Conservation (phyloP, 495 filamentous ascomycete species). For the Podospora didyma region DNA sequence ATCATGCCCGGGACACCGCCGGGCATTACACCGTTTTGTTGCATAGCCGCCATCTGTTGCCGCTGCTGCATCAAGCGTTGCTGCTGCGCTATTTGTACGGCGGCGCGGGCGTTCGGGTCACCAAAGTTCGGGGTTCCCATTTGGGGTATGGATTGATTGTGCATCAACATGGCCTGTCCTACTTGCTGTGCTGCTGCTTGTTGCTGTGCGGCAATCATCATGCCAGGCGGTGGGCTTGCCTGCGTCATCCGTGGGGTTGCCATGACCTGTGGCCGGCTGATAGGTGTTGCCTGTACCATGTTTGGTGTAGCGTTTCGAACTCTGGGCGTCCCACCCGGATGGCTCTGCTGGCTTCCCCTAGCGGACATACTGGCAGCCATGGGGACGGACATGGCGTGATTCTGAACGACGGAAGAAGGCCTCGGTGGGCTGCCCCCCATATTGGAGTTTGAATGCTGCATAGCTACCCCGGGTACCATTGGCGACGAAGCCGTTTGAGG, state of each 20-base stretch:
- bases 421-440: conserved; percentile 74
- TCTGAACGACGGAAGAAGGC: conserved; percentile 72
- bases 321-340: conserved; percentile 73
- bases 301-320: conserved; percentile 76
- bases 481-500: conserved; percentile 77
- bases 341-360: conserved; percentile 75
- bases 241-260: conserved; percentile 70
- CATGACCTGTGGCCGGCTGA: conserved; percentile 61
- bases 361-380: conserved; percentile 70
- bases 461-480: conserved; percentile 65
- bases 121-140: conserved; percentile 23
- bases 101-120: conserved; percentile 21
- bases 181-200: conserved; percentile 46
- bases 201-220: too few relatives aligned
- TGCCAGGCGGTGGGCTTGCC: conserved; percentile 59
- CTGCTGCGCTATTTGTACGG: conserved; percentile 50
- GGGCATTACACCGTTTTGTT: conserved; percentile 34
- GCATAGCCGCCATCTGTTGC: conserved; percentile 32
- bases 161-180: conserved; percentile 47
- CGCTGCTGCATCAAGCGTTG: conserved; percentile 52
- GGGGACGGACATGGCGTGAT: conserved; percentile 58
- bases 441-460: conserved; percentile 75
- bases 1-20: too few relatives aligned
- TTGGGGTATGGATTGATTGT: conserved; percentile 42
- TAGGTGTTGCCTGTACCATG: conserved; percentile 66